Evolutionary conservation across 1,139 yeast species (phyloP).

Genomic region (Wickerhamomyces sp.): DNA sequence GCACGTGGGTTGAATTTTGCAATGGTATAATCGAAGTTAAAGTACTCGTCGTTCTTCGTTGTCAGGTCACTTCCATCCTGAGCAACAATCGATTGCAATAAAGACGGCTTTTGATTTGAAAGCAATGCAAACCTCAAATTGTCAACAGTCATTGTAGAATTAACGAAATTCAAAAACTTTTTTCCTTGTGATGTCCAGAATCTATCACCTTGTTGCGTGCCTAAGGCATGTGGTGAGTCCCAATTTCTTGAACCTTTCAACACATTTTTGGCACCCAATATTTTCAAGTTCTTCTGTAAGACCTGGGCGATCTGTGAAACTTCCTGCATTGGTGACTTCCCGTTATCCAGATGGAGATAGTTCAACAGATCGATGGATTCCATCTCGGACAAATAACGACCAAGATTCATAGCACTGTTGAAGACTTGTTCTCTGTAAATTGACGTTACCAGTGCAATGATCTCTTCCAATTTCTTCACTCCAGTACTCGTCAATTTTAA

Average conservation of each 20-base stretch:
- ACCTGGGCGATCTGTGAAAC: slow-evolving; percentile 33
- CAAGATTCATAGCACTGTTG: slow-evolving; percentile 25
- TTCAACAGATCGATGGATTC: slow-evolving; percentile 40
- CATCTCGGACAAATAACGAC: slow-evolving; percentile 37
- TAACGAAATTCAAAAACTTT: slow-evolving; percentile 29
- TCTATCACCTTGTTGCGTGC: slow-evolving; percentile 23
- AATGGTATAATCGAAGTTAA: slow-evolving; percentile 31
- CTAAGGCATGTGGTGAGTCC: slow-evolving; percentile 20
- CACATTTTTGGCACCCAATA: slow-evolving; percentile 32
- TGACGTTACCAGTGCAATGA: slow-evolving; percentile 29
- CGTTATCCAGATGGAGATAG: slow-evolving; percentile 35
- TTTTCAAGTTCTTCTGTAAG: slow-evolving; percentile 31
- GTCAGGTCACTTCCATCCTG: not conserved
- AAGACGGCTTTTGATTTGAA: slow-evolving; percentile 21
- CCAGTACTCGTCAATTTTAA: slow-evolving; percentile 41
- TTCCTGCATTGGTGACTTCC: slow-evolving; percentile 39
- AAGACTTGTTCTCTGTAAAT: slow-evolving; percentile 23
- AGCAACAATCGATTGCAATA: not conserved
- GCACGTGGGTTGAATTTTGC: slow-evolving; percentile 18
- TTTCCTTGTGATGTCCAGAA: slow-evolving; percentile 38
- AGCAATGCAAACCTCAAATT: slow-evolving; percentile 31
- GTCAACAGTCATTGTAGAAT: slow-evolving; percentile 20
- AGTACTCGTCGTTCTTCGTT: slow-evolving; percentile 26
- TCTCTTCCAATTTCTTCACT: slow-evolving; percentile 24
- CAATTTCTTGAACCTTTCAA: slow-evolving; percentile 35